These are phyloP conservation scores for Diaporthe humulicola DNA, from an alignment of 2,329 filamentous ascomycete genomes.

Conservation along the genomic window DNA sequence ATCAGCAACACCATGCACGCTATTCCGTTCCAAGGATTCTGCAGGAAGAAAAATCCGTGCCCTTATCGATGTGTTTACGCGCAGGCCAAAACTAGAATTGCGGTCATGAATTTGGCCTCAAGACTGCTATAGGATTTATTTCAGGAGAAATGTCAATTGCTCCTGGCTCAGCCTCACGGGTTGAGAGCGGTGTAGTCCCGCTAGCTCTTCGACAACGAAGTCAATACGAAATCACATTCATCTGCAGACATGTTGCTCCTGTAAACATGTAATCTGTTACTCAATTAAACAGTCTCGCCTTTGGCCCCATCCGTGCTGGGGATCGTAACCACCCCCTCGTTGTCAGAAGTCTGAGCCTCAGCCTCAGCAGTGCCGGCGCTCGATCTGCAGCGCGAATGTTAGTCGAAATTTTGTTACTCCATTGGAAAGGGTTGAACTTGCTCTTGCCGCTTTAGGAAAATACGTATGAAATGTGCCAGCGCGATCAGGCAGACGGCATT, in stretches of 20 bases:
- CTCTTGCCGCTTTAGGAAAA: slow-evolving; percentile 20
- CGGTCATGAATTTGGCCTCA: background rate
- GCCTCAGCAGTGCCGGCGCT: background rate
- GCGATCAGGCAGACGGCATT: slow-evolving; percentile 25
- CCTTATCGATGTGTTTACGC: background rate
- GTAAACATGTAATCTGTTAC: rapidly evolving
- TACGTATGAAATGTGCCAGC: slow-evolving; percentile 14
- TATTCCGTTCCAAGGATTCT: background rate
- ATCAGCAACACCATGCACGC: slow-evolving; percentile 41
- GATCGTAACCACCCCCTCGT: background rate
- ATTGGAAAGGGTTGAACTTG: background rate
- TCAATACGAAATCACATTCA: background rate
- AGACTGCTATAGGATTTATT: background rate
- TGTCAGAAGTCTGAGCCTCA: background rate
- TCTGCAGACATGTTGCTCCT: background rate
- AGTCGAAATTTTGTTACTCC: background rate
- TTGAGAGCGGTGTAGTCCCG: background rate
- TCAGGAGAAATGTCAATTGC: background rate
- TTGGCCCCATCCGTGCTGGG: background rate
- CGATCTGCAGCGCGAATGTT: background rate
- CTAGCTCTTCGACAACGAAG: background rate
- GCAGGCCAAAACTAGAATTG: background rate
- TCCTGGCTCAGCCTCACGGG: background rate
- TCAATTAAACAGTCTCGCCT: background rate
- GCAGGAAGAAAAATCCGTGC: background rate